Conservation (phyloP, 139 green algal species). For the Trebouxia sp. region DNA sequence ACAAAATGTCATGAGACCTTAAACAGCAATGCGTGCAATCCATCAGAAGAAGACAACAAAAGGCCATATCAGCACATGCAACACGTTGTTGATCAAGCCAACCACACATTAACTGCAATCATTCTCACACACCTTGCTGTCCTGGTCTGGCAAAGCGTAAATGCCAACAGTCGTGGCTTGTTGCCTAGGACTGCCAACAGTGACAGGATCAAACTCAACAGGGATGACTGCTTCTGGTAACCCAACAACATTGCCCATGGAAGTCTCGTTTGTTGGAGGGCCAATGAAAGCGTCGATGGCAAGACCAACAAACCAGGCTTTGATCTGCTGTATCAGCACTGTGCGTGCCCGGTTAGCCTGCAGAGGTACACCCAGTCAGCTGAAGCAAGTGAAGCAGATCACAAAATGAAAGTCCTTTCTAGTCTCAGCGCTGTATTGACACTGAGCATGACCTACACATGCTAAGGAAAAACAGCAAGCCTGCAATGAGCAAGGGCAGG, state of each 20-base stretch:
- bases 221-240: constrained; percentile 22
- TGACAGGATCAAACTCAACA: background rate
- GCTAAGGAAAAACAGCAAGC: no score
- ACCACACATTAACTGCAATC: background rate
- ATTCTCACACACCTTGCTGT: constrained; percentile 7
- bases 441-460: no score
- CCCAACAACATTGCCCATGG: constrained; percentile 26
- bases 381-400: no score
- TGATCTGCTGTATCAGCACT: constrained; percentile 7
- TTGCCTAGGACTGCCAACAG: background rate
- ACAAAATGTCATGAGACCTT: no score
- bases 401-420: no score
- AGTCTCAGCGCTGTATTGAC: no score
- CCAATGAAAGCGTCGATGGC: constrained; percentile 34
- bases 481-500: no score
- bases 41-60: background rate
- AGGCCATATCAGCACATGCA: background rate
- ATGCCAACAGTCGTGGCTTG: constrained; percentile 17
- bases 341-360: constrained; percentile 30
- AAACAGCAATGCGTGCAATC: no score
- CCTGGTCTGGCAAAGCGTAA: constrained; percentile 11
- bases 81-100: background rate
- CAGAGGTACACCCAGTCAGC: background rate
- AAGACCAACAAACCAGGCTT: background rate
- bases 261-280: constrained; percentile 3